Evolutionary conservation across 176 grass and related monocot genomes (phyloP).

Genomic region (Eragrostis nindensis): DNA sequence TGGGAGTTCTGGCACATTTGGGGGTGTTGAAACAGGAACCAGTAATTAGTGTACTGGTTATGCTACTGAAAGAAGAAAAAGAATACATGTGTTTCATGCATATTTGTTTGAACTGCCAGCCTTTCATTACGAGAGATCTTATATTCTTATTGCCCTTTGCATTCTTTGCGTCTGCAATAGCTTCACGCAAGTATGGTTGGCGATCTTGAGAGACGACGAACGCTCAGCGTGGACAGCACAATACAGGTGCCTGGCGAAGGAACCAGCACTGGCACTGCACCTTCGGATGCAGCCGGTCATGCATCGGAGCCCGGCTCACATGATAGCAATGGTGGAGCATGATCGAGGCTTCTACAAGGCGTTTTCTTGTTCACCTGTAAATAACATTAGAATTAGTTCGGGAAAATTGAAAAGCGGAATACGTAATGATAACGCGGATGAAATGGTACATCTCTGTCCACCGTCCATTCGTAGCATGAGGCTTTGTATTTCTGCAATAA

Average conservation of each 20-base stretch:
- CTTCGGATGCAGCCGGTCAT: background rate
- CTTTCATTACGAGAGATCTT: constrained; percentile 3
- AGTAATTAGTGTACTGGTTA: too few relatives aligned
- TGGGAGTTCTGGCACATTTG: too few relatives aligned
- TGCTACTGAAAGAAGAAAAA: too few relatives aligned
- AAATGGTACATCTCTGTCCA: background rate
- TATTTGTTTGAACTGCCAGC: too few relatives aligned
- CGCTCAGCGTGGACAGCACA: background rate
- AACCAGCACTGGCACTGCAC: background rate
- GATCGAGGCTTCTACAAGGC: background rate
- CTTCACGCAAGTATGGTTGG: background rate
- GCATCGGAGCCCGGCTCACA: background rate
- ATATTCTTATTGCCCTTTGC: background rate
- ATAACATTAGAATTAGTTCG: background rate
- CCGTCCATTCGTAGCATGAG: background rate
- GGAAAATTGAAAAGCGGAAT: too few relatives aligned
- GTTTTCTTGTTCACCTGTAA: background rate
- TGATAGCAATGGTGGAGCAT: background rate
- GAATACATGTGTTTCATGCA: too few relatives aligned
- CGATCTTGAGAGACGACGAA: background rate
- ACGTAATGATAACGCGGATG: too few relatives aligned
- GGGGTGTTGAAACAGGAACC: too few relatives aligned
- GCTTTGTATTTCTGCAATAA: background rate
- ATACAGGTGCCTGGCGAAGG: background rate
- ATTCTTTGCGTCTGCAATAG: background rate